Evolutionary conservation across 768 basidiomycete genomes (phyloP).

Genomic region (Boletus patriciae): DNA sequence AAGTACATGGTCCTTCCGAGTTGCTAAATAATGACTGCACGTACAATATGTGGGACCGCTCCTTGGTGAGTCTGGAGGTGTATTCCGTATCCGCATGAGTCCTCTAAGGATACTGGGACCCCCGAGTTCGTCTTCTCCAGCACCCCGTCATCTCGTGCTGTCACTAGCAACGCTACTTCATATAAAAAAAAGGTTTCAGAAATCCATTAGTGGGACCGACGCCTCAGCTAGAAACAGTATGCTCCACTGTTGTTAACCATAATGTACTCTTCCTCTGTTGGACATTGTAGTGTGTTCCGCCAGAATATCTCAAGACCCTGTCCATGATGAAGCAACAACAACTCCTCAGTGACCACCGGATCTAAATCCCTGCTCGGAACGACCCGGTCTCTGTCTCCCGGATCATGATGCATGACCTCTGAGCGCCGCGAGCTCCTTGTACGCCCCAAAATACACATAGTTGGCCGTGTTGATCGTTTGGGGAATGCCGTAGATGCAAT

Average conservation of each 20-base stretch:
- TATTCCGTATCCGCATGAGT: too few species aligned
- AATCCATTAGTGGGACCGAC: constrained; percentile 12
- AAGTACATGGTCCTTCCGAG: too few species aligned
- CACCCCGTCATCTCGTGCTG: too few species aligned
- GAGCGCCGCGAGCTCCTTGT: constrained; percentile 60
- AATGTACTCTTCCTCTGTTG: constrained; percentile 93
- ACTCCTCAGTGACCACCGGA: constrained; percentile 45
- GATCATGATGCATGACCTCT: constrained; percentile 10
- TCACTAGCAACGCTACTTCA: too few species aligned
- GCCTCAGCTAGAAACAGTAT: constrained; percentile 60
- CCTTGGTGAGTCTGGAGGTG: too few species aligned
- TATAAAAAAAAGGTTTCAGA: too few species aligned
- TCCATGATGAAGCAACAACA: constrained; percentile 85
- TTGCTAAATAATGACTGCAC: too few species aligned
- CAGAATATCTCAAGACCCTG: constrained; percentile 95
- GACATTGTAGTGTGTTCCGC: constrained; percentile 91
- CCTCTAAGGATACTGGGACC: too few species aligned
- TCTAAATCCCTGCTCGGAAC: constrained; percentile 80
- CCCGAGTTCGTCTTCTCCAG: too few species aligned
- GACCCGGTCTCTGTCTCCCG: constrained; percentile 3
- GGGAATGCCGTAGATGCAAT: constrained; percentile 95
- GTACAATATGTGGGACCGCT: too few species aligned
- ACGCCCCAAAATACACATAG: constrained; percentile 95
- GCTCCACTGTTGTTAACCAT: constrained; percentile 95
- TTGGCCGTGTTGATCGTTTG: constrained; percentile 98